A percentile compares a stretch with the other conserved stretches of the same genome.
phyloP scores from a whole-genome alignment of 2,329 filamentous ascomycete species.

The Neopestalotiopsis rosae region DNA sequence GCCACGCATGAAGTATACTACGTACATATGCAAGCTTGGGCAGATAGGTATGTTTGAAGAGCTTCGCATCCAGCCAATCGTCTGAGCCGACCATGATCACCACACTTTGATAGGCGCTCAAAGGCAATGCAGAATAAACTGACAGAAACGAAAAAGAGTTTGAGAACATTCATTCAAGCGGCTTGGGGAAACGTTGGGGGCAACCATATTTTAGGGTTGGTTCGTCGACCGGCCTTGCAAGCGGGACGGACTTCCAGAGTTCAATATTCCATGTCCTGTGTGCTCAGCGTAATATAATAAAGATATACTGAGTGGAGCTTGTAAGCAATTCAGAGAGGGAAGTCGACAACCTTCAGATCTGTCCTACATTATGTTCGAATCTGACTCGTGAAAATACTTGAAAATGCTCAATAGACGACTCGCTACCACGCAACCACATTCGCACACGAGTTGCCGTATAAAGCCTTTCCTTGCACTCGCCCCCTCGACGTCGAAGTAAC shows the following conservation, averaged over 20 bases:
- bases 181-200: background rate
- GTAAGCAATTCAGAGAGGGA: too few species aligned
- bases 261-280: background rate
- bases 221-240: background rate
- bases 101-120: background rate
- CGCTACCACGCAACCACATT: too few species aligned
- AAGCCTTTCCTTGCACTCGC: too few species aligned
- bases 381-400: too few species aligned
- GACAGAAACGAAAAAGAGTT: too few species aligned
- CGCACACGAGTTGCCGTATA: too few species aligned
- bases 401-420: too few species aligned
- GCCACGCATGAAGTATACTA: too few species aligned
- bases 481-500: too few species aligned
- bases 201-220: background rate
- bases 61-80: background rate
- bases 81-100: background rate
- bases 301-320: background rate
- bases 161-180: background rate
- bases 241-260: constrained; percentile 1
- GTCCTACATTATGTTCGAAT: too few species aligned
- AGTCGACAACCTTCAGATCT: too few species aligned
- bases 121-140: too few species aligned
- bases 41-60: background rate
- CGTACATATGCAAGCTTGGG: background rate
- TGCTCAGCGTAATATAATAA: background rate